phyloP scores from a whole-genome alignment of 352 stramenopile species.

The Phytophthora nicotianae region DNA sequence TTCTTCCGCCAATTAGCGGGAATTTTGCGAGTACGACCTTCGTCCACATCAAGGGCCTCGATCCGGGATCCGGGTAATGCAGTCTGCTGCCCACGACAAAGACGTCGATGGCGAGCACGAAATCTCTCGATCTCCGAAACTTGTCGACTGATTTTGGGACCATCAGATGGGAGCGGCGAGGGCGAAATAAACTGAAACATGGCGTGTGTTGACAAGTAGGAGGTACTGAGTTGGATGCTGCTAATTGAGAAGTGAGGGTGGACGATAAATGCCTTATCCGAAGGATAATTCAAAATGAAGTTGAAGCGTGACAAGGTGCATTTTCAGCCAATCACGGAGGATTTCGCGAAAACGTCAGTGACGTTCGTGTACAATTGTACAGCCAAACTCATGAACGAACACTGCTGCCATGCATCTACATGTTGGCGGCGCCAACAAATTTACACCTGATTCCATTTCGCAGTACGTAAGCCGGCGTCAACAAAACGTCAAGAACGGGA shows the following conservation, averaged over 20 bases:
- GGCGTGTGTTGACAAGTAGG: neutral
- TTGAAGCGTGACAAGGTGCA: constrained; percentile 19
- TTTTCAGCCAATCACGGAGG: constrained; percentile 11
- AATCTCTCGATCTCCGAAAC: constrained; percentile 46
- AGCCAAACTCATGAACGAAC: constrained; percentile 7
- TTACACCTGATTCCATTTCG: neutral
- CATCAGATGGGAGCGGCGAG: neutral
- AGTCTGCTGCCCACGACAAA: constrained; percentile 25
- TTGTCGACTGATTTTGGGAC: neutral
- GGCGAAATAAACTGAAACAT: constrained; percentile 26
- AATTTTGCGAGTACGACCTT: constrained; percentile 44
- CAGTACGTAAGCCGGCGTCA: neutral
- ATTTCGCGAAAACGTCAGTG: constrained; percentile 13
- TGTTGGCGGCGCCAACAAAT: neutral
- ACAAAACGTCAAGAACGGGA: neutral
- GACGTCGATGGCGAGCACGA: constrained; percentile 40
- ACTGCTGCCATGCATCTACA: neutral
- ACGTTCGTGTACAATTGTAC: neutral
- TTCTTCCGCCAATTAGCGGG: constrained; percentile 30
- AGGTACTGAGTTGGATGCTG: neutral
- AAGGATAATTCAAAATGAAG: constrained; percentile 2
- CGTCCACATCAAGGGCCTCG: constrained; percentile 20
- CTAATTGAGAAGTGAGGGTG: constrained; percentile 15
- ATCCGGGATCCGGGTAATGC: constrained; percentile 1
- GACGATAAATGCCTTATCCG: constrained; percentile 11